Evolutionary conservation across 805 yeast genomes (phyloP).

Genomic region (Danielia oregonensis): DNA sequence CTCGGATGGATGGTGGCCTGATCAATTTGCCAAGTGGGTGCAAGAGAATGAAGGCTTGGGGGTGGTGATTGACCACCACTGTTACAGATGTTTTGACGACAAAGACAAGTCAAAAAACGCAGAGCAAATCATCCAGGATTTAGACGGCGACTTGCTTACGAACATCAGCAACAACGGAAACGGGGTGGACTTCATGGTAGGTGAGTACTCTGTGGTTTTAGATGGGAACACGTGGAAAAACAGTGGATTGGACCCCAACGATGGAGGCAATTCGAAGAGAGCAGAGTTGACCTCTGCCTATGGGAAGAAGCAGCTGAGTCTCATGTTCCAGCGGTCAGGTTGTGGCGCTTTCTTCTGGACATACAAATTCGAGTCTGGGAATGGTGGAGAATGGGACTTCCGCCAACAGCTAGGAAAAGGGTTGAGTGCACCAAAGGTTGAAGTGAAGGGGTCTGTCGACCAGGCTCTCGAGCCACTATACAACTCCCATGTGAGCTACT

Average conservation of each 20-base stretch:
- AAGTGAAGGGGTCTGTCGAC: conserved; percentile 28
- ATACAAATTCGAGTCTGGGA: conserved; percentile 77
- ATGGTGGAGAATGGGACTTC: conserved; percentile 97
- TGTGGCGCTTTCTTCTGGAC: conserved; percentile 91
- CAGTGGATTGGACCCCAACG: conserved; percentile 23
- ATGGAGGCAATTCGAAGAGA: conserved; percentile 34
- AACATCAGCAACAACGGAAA: conserved; percentile 41
- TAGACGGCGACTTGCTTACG: conserved; percentile 47
- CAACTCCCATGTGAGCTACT: conserved; percentile 56
- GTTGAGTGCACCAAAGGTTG: conserved; percentile 19
- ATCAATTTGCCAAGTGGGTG: conserved; percentile 71
- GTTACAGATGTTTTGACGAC: conserved; percentile 82
- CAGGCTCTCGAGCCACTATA: conserved; percentile 34
- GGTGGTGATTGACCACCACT: conserved; percentile 77
- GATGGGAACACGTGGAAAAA: conserved; percentile 74
- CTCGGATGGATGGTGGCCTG: conserved; percentile 94
- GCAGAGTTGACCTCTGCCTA: conserved; percentile 54
- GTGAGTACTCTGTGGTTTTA: conserved; percentile 87
- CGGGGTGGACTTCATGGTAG: conserved; percentile 71
- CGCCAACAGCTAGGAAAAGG: conserved; percentile 60
- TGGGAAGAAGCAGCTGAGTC: conserved; percentile 52
- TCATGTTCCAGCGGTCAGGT: conserved; percentile 51
- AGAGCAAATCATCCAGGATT: conserved; percentile 55
- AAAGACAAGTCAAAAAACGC: conserved; percentile 66
- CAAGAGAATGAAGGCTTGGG: conserved; percentile 47